These are phyloP conservation scores for Breynia disticha DNA, from an alignment of 441 rosid genomes.

Conservation along the genomic window DNA sequence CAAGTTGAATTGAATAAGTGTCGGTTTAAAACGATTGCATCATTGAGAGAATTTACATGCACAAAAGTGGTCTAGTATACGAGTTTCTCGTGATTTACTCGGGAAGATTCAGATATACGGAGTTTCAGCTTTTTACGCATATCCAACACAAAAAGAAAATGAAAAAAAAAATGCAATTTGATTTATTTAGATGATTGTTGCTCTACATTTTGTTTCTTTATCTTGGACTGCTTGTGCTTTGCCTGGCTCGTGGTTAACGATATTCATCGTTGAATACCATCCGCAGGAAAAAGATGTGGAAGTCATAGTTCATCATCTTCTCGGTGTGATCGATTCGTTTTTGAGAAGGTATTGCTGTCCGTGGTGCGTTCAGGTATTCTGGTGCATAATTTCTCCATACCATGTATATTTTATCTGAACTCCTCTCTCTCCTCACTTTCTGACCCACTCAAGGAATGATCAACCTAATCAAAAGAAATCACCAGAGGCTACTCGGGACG, in stretches of 20 bases:
- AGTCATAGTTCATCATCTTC: constrained; percentile 55
- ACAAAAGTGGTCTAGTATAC: no score
- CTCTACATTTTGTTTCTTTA: no score
- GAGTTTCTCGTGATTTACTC: no score
- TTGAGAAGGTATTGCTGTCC: constrained; percentile 34
- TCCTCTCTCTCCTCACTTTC: neutral
- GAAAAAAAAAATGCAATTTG: neutral
- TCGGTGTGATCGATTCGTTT: constrained; percentile 57
- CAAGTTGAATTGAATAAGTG: no score
- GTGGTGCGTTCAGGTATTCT: neutral
- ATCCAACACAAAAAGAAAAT: no score
- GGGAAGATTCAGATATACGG: no score
- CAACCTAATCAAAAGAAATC: constrained; percentile 16
- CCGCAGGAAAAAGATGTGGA: constrained; percentile 73
- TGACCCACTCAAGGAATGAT: constrained; percentile 23
- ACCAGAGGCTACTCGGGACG: constrained; percentile 34
- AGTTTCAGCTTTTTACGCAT: no score
- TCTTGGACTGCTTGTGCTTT: neutral
- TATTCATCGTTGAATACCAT: neutral
- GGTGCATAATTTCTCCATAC: neutral
- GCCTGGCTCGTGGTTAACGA: neutral
- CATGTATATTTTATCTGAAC: no score
- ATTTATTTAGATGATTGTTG: no score
- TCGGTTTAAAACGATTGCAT: no score
- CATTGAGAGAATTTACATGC: no score